Evolutionary conservation across 164 flowering plant genomes (phyloP).

Genomic region (Liquidambar formosana): DNA sequence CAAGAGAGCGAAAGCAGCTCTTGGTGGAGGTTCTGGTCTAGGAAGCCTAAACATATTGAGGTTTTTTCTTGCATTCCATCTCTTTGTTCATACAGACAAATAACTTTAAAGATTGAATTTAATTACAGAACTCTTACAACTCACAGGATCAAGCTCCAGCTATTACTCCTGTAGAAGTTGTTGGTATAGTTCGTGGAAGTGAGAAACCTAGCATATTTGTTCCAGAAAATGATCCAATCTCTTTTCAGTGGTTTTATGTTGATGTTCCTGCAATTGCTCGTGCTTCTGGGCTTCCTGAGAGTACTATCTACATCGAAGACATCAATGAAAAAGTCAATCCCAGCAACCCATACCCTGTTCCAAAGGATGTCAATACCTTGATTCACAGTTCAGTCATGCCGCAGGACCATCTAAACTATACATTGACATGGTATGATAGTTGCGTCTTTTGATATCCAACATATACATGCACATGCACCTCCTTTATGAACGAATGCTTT

Average conservation of each 20-base stretch:
- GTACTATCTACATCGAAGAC: constrained; percentile 74
- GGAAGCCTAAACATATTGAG: constrained; percentile 44
- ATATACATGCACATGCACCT: not conserved
- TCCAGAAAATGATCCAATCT: constrained; percentile 79
- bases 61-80: constrained; percentile 31
- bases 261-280: constrained; percentile 82
- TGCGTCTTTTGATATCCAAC: not conserved
- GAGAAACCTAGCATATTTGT: constrained; percentile 96
- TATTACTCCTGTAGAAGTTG: constrained; percentile 49
- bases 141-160: constrained; percentile 49
- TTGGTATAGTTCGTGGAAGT: constrained; percentile 84
- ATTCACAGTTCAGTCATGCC: constrained; percentile 93
- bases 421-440: constrained; percentile 67
- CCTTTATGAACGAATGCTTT: not conserved
- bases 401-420: constrained; percentile 91
- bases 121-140: constrained; percentile 5
- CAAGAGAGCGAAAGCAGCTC: constrained; percentile 35
- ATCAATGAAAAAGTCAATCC: constrained; percentile 65
- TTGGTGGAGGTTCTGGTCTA: constrained; percentile 84
- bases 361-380: constrained; percentile 75
- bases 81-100: constrained; percentile 7
- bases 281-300: constrained; percentile 67
- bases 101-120: constrained; percentile 9
- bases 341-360: constrained; percentile 87
- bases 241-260: constrained; percentile 90